These are phyloP conservation scores for Lichtheimia corymbifera DNA, from an alignment of 371 early-diverging fungal genomes.

Conservation along the genomic window DNA sequence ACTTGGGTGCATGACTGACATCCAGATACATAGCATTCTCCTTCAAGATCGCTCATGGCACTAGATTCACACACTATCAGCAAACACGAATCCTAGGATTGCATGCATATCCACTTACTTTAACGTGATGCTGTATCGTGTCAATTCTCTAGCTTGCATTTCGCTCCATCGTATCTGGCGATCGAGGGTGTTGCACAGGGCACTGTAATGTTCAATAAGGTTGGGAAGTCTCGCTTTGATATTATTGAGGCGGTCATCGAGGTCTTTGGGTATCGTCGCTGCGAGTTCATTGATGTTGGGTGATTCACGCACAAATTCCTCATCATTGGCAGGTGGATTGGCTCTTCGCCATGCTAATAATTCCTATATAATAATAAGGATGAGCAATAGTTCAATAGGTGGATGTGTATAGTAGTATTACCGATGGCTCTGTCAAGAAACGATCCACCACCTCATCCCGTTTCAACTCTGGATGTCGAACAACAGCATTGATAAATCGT, in stretches of 20 bases:
- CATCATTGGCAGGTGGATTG: constrained; percentile 49
- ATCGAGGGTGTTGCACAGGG: constrained; percentile 57
- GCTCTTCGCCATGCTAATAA: constrained; percentile 55
- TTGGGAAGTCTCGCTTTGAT: constrained; percentile 27
- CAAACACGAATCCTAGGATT: no score
- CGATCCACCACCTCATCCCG: constrained; percentile 63
- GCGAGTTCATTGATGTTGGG: constrained; percentile 31
- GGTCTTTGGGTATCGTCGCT: constrained; percentile 41
- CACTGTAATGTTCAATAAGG: constrained; percentile 56
- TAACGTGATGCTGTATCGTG: constrained; percentile 47
- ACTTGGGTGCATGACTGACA: constrained; percentile 54
- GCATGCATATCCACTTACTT: constrained; percentile 34
- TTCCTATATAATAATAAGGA: constrained; percentile 26
- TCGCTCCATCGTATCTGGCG: constrained; percentile 55
- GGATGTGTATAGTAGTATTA: constrained; percentile 36
- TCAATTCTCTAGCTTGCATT: constrained; percentile 48
- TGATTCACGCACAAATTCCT: constrained; percentile 48
- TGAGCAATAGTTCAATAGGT: no score
- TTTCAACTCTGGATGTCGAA: constrained; percentile 71
- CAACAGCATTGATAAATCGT: constrained; percentile 72
- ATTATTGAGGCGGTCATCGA: constrained; percentile 35
- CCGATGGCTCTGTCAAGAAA: constrained; percentile 69
- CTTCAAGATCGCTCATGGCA: constrained; percentile 50
- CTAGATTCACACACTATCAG: constrained; percentile 27
- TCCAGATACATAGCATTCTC: constrained; percentile 46